Evolutionary conservation across 768 basidiomycete species (phyloP).

Genomic region (Flagelloscypha sp.): DNA sequence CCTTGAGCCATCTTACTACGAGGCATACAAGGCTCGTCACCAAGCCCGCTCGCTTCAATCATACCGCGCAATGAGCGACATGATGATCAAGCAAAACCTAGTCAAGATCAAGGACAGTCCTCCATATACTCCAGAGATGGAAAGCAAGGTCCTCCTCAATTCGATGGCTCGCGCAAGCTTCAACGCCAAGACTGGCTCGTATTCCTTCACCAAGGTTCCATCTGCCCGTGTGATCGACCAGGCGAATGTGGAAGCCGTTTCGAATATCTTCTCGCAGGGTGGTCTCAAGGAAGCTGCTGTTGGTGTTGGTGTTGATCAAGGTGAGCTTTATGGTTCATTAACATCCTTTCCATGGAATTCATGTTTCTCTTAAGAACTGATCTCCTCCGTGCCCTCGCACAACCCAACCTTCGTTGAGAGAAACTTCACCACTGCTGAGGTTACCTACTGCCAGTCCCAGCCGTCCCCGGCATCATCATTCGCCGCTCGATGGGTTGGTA

Average conservation of each 20-base stretch:
- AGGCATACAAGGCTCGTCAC: constrained; percentile 67
- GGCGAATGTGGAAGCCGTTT: constrained; percentile 60
- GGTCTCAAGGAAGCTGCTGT: constrained; percentile 22
- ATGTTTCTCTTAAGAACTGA: constrained; percentile 53
- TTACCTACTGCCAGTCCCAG: constrained; percentile 78
- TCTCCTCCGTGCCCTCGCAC: constrained; percentile 83
- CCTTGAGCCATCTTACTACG: constrained; percentile 69
- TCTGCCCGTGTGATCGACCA: constrained; percentile 46
- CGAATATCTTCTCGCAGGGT: constrained; percentile 39
- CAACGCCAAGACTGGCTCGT: constrained; percentile 81
- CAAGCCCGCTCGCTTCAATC: constrained; percentile 56
- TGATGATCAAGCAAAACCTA: constrained; percentile 90
- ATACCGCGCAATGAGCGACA: constrained; percentile 90
- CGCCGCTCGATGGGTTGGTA: constrained; percentile 95
- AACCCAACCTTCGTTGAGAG: constrained; percentile 82
- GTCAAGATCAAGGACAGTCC: constrained; percentile 94
- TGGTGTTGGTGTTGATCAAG: constrained; percentile 88
- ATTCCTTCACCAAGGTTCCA: constrained; percentile 56
- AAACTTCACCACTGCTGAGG: constrained; percentile 90
- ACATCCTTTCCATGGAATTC: constrained; percentile 6
- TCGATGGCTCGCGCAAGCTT: constrained; percentile 80
- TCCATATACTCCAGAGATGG: constrained; percentile 81
- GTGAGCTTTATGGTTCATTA: constrained; percentile 27
- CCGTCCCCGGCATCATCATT: constrained; percentile 85
- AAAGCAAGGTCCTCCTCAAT: constrained; percentile 82